Conservation (phyloP, 73 alveolate species). For the Paramecium pentaurelia region DNA sequence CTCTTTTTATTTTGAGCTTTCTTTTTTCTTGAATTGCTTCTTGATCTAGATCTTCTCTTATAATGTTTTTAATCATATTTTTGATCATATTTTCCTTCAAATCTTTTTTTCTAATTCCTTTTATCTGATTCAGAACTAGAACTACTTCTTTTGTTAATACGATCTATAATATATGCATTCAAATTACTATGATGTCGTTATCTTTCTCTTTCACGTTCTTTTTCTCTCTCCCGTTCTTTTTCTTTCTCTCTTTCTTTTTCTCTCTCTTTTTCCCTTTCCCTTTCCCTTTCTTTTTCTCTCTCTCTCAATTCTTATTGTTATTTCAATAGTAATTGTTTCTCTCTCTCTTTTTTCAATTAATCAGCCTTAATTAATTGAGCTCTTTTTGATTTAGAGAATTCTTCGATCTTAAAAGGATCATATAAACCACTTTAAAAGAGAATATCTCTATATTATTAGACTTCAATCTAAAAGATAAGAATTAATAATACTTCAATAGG, state of each 20-base stretch:
- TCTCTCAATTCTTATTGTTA: neutral
- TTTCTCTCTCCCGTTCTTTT: neutral
- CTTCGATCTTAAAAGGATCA: neutral
- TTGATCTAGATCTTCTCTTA: neutral
- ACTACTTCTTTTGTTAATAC: neutral
- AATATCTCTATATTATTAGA: neutral
- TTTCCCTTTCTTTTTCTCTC: neutral
- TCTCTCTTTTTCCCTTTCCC: neutral
- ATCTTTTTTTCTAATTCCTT: neutral
- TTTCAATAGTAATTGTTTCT: neutral
- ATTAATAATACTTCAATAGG: neutral
- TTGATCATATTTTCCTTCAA: neutral
- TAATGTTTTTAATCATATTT: neutral
- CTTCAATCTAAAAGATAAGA: neutral
- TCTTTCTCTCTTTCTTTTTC: neutral
- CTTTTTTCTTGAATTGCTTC: neutral
- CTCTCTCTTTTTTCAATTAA: neutral
- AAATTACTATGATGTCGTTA: neutral
- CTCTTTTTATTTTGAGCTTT: neutral
- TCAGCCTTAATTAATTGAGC: neutral
- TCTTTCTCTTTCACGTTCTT: neutral
- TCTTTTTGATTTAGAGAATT: neutral
- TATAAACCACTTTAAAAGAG: neutral
- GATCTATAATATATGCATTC: neutral
- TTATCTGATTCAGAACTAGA: neutral